Evolutionary conservation across 2,329 filamentous ascomycete species (phyloP).

Genomic region (Cladosporium velox): DNA sequence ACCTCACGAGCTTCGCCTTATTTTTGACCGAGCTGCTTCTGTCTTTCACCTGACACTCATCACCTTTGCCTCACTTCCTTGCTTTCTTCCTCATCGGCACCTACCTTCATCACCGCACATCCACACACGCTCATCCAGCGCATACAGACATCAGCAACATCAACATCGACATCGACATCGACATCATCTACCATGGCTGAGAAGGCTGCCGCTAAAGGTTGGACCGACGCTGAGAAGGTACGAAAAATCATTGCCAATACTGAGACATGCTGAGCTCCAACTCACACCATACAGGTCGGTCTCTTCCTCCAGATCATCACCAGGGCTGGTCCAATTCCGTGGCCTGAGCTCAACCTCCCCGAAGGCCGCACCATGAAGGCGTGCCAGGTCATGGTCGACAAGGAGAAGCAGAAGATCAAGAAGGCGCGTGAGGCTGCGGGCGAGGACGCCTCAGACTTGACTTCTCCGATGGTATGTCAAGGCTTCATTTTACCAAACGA

Average conservation of each 20-base stretch:
- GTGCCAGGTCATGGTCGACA: conserved; percentile 34
- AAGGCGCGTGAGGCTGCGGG: conserved; percentile 24
- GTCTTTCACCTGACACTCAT: not conserved
- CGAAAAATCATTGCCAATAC: not conserved
- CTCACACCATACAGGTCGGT: conserved; percentile 24
- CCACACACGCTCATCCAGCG: not conserved
- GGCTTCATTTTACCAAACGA: not conserved
- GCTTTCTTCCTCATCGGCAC: not conserved
- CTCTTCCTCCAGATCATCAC: conserved; percentile 36
- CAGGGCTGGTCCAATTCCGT: conserved; percentile 30
- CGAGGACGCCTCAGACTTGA: not conserved
- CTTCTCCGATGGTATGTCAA: conserved; percentile 6
- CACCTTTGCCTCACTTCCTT: not conserved
- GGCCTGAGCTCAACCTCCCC: conserved; percentile 34
- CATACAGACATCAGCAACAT: not conserved
- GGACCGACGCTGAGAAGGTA: conserved; percentile 39
- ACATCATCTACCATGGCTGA: conserved; percentile 28
- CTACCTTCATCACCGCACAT: not conserved
- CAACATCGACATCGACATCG: not conserved
- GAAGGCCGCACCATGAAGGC: conserved; percentile 37
- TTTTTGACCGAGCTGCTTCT: not conserved
- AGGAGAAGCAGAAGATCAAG: conserved; percentile 36
- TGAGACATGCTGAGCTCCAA: not conserved
- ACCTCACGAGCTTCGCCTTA: not conserved
- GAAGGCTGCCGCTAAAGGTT: conserved; percentile 23